Evolutionary conservation across 2,329 filamentous ascomycete species (phyloP), one percentile per base, ranked within the genome.

Genomic region (Pseudogymnoascus sp.): DNA sequence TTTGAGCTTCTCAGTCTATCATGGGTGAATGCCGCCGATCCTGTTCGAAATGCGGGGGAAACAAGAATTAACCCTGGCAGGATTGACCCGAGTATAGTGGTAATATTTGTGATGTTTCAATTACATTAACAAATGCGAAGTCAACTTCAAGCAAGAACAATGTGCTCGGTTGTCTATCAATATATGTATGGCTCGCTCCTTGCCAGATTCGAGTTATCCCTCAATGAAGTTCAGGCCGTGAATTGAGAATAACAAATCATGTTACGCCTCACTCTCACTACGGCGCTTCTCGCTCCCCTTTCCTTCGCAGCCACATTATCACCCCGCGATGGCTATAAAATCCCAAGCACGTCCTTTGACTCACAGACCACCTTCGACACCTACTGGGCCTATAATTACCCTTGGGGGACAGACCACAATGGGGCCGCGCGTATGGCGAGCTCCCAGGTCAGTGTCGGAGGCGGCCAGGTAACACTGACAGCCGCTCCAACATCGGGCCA

Each of bases 401-500:
- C 81, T 2, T 83, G 82, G 82, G 82, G 82, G 22, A 79, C 76
- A 16, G 79, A 81, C 67, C 82, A 84, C 72, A 84, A 84, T 67
- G 82, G 82, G 41, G 79, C 76, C 0, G 82, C 82, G 0, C 80
- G 81, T 36, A 85, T 84, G 82, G 70, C 76, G 66, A 72, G 76
- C 59, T 68, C 72, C 8, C 77, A 83, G 39, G 77, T 82, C 55
- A 65, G 69, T 3, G 73, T 82, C 58, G 42, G 61, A 16, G 45
- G 62, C 5, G 60, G 61, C 9, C 52, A 60, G 25, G 60, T 67
- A 9, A 66, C 59, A 1, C 61, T 69, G 2, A 69, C 66, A 0
- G 65, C 67, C n/a, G 11, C 55, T 6, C 64, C 63, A 65, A 63
- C 19, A 63, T 28, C 9, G 6, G 69, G 69, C 41, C 69, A 68